A percentile compares a stretch with the other conserved stretches of the same genome.
These are phyloP conservation scores for Coemansia interrupta DNA, from an alignment of 192 early-diverging fungal genomes.

Conservation along the genomic window DNA sequence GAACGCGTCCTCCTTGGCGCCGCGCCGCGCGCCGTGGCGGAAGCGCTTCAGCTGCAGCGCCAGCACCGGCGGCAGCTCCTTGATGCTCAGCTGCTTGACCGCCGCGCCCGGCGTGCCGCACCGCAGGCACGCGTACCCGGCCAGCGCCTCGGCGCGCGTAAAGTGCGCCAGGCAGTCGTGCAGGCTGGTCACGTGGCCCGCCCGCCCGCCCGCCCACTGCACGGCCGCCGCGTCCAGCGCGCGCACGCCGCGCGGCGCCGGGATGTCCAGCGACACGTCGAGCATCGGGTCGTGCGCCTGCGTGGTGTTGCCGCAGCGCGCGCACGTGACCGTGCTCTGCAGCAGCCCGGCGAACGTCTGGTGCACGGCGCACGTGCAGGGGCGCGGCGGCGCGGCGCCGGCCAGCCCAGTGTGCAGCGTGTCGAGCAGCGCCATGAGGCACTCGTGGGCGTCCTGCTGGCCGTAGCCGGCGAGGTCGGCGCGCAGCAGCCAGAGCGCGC, in stretches of 20 bases:
- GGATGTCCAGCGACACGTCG: slow-evolving; percentile 85
- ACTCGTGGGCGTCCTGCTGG: slow-evolving; percentile 98
- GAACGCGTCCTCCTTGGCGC: slow-evolving; percentile 80
- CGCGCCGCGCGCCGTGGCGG: slow-evolving; percentile 58
- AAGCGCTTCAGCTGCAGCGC: slow-evolving; percentile 94
- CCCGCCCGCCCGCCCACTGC: no score
- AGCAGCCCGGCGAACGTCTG: slow-evolving; percentile 84
- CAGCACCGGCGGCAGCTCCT: slow-evolving; percentile 80
- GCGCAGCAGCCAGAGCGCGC: slow-evolving; percentile 85
- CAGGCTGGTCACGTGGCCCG: slow-evolving; percentile 6
- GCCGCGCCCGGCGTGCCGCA: slow-evolving; percentile 63
- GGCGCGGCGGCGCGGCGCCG: slow-evolving; percentile 11
- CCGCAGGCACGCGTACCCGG: slow-evolving; percentile 66
- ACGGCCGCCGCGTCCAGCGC: no score
- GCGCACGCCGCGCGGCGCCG: slow-evolving; percentile 8
- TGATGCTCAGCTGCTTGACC: slow-evolving; percentile 85
- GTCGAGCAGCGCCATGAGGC: slow-evolving; percentile 86
- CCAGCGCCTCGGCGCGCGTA: slow-evolving; percentile 79
- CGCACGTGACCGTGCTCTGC: slow-evolving; percentile 88
- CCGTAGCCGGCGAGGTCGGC: slow-evolving; percentile 85
- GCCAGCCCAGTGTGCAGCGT: slow-evolving; percentile 70
- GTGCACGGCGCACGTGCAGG: slow-evolving; percentile 85
- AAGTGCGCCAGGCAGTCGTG: slow-evolving; percentile 58
- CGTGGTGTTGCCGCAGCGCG: slow-evolving; percentile 71
- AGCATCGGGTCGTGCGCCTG: slow-evolving; percentile 83